These are phyloP conservation scores for Marchantia polymorpha DNA, from an alignment of 225 moss, liverwort and hornwort genomes.

Conservation along the genomic window DNA sequence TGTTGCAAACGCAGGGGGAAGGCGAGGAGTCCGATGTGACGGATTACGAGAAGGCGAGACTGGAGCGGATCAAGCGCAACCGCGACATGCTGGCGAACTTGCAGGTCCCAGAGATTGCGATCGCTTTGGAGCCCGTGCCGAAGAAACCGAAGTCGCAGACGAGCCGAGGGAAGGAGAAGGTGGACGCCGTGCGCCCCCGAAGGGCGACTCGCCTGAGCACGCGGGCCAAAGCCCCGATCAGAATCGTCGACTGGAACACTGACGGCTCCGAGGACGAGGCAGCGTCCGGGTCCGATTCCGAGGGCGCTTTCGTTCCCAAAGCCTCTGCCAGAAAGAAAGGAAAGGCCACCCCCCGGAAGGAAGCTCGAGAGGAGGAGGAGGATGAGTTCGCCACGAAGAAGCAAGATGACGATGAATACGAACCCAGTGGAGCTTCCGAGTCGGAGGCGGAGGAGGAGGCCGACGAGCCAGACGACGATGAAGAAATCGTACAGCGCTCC, in stretches of 20 bases:
- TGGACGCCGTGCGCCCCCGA: conserved; percentile 5
- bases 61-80: conserved; percentile 28
- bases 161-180: conserved; percentile 21
- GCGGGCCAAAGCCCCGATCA: conserved; percentile 13
- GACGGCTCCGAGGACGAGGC: conserved; percentile 9
- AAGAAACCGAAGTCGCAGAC: neutral
- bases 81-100: conserved; percentile 28
- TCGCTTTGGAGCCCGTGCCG: conserved; percentile 10
- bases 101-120: conserved; percentile 27
- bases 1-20: neutral
- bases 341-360: neutral
- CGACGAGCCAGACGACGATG: conserved; percentile 17
- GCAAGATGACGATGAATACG: conserved; percentile 31
- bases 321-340: neutral
- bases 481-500: neutral
- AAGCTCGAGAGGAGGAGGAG: neutral
- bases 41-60: conserved; percentile 30
- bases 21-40: conserved; percentile 8
- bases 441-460: conserved; percentile 19
- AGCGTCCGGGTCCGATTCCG: conserved; percentile 10
- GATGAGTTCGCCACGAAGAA: conserved; percentile 23
- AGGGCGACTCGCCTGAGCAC: conserved; percentile 35
- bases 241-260: conserved; percentile 32
- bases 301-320: neutral
- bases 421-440: conserved; percentile 25